These are phyloP conservation scores for Dactylonectria estremocensis DNA, from an alignment of 2,329 filamentous ascomycete genomes.

Conservation along the genomic window DNA sequence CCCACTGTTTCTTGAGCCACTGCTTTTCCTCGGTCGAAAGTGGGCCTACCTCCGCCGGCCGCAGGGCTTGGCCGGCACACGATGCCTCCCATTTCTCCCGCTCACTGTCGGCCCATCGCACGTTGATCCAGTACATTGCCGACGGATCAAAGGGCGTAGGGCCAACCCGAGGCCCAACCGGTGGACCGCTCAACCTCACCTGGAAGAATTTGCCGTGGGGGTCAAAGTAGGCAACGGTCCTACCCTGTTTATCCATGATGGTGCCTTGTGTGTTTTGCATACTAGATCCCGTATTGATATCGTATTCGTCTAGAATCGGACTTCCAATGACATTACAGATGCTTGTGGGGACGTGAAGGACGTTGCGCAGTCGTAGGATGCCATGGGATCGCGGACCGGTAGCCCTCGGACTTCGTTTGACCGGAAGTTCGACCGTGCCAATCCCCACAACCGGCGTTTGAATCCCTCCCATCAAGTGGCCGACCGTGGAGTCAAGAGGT, in stretches of 20 bases:
- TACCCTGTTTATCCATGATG: not conserved
- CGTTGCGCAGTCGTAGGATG: slow-evolving; percentile 43
- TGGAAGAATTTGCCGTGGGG: not conserved
- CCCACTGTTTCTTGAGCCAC: no score
- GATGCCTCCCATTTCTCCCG: not conserved
- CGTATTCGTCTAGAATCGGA: slow-evolving; percentile 4
- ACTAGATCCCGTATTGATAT: not conserved
- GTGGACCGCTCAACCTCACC: slow-evolving; percentile 16
- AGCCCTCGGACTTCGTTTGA: no score
- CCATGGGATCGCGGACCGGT: no score
- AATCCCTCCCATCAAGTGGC: no score
- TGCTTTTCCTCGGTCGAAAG: no score
- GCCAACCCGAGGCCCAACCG: slow-evolving; percentile 12
- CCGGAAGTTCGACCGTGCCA: no score
- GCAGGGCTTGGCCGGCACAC: not conserved
- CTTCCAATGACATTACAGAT: slow-evolving; percentile 21
- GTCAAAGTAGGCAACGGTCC: not conserved
- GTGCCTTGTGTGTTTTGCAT: not conserved
- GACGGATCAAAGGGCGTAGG: not conserved
- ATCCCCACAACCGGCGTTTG: no score
- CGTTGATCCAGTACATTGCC: not conserved
- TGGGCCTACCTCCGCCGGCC: no score
- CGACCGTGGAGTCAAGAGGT: no score
- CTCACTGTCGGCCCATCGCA: slow-evolving; percentile 8
- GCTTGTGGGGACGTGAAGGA: slow-evolving; percentile 12